Percentiles rank a stretch among this genome's conserved stretches.
Evolutionary conservation across 495 filamentous ascomycete species (phyloP).

Genomic region (Penicillium coffeae): DNA sequence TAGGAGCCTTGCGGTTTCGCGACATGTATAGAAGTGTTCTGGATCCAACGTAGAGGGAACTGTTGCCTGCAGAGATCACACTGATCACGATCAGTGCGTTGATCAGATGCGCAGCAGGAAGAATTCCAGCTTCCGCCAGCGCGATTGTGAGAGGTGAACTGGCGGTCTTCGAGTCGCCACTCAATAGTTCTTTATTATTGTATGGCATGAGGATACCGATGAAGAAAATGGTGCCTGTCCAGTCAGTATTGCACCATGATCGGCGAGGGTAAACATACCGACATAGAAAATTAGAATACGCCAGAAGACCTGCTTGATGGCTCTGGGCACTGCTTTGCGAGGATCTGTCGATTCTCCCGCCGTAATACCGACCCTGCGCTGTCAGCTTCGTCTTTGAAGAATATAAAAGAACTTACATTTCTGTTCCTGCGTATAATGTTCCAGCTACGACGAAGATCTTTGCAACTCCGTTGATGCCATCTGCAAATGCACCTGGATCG

Average conservation of each 20-base stretch:
- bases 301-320: slow-evolving; percentile 69
- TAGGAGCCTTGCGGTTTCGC: slow-evolving; percentile 60
- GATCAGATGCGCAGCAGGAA: slow-evolving; percentile 66
- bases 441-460: slow-evolving; percentile 64
- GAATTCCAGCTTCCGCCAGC: slow-evolving; percentile 59
- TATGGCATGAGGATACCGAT: slow-evolving; percentile 67
- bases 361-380: slow-evolving; percentile 56
- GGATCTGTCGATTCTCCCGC: slow-evolving; percentile 65
- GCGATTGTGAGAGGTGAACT: slow-evolving; percentile 76
- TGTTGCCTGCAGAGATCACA: slow-evolving; percentile 65
- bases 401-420: slow-evolving; percentile 52
- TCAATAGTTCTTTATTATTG: slow-evolving; percentile 40
- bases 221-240: slow-evolving; percentile 52
- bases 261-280: slow-evolving; percentile 32
- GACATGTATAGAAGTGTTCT: slow-evolving; percentile 66
- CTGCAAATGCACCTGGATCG: slow-evolving; percentile 64
- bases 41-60: slow-evolving; percentile 64
- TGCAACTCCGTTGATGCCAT: slow-evolving; percentile 54
- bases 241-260: background rate
- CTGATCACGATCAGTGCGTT: slow-evolving; percentile 70
- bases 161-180: slow-evolving; percentile 46
- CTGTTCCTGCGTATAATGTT: slow-evolving; percentile 68
- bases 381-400: slow-evolving; percentile 1
- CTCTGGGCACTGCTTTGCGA: slow-evolving; percentile 55
- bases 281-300: slow-evolving; percentile 71